These are phyloP conservation scores for Candolleomyces aberdarensis DNA, from an alignment of 768 basidiomycete genomes.

Conservation along the genomic window DNA sequence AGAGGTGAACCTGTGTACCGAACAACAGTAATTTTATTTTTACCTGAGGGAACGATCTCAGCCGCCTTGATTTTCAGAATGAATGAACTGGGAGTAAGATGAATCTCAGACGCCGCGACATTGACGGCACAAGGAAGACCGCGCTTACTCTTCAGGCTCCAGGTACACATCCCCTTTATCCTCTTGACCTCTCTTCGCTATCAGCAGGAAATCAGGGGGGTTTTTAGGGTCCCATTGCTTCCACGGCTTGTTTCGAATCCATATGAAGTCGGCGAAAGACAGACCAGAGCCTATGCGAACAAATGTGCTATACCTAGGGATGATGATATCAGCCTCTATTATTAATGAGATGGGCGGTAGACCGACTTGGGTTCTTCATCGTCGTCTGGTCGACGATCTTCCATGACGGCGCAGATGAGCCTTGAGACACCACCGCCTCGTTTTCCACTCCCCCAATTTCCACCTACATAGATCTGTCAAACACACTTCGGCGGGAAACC, in stretches of 20 bases:
- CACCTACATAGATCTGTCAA: conserved; percentile 47
- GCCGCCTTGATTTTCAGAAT: conserved; percentile 92
- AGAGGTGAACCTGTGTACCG: conserved; percentile 1
- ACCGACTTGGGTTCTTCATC: conserved; percentile 64
- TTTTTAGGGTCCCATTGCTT: conserved; percentile 72
- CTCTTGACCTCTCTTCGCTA: conserved; percentile 57
- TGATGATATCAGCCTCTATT: not conserved
- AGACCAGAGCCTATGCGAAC: conserved; percentile 90
- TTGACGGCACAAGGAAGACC: not conserved
- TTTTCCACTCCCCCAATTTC: conserved; percentile 83
- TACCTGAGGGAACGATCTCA: conserved; percentile 78
- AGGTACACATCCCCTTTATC: conserved; percentile 92
- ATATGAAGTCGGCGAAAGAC: conserved; percentile 80
- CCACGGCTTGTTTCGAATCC: conserved; percentile 83
- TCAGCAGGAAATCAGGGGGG: conserved; percentile 68
- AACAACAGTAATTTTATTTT: not conserved
- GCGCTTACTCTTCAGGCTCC: conserved; percentile 77
- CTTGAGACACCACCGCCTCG: conserved; percentile 89
- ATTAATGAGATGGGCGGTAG: not conserved
- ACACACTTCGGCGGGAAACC: not conserved
- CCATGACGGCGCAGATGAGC: conserved; percentile 84
- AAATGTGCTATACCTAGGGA: conserved; percentile 75
- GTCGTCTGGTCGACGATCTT: conserved; percentile 55
- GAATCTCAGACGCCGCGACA: not conserved
- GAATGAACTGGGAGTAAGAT: conserved; percentile 67